A percentile compares a stretch with the other conserved stretches of the same genome.
Conservation (phyloP, 2,329 filamentous ascomycete species). For the Dothidotthia symphoricarpi region DNA sequence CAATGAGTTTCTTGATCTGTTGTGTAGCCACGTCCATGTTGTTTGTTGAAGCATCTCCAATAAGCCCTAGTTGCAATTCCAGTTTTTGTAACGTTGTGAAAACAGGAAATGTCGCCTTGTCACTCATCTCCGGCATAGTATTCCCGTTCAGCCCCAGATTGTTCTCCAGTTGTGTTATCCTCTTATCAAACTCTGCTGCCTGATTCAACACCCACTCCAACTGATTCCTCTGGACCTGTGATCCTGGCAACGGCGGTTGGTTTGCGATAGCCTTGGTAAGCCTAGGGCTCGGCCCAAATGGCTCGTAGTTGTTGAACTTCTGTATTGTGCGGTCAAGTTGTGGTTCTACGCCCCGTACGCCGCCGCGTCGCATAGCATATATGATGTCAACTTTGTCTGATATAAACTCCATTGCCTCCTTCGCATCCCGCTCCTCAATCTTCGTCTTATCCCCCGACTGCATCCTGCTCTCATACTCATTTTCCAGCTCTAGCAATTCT, state of each 20-base stretch:
- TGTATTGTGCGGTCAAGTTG: slow-evolving; percentile 36
- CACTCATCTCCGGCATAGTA: slow-evolving; percentile 60
- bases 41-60: slow-evolving; percentile 69
- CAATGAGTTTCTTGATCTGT: slow-evolving; percentile 66
- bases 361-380: slow-evolving; percentile 50
- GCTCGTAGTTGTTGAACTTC: slow-evolving; percentile 35
- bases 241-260: slow-evolving; percentile 34
- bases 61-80: slow-evolving; percentile 73
- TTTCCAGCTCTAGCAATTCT: slow-evolving; percentile 68
- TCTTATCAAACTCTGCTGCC: slow-evolving; percentile 82
- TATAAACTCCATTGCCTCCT: slow-evolving; percentile 62
- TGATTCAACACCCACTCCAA: slow-evolving; percentile 67
- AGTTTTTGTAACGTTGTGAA: slow-evolving; percentile 78
- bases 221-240: slow-evolving; percentile 34
- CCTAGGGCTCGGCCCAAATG: slow-evolving; percentile 26
- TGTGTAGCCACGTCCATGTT: slow-evolving; percentile 71
- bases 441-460: slow-evolving; percentile 44
- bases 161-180: slow-evolving; percentile 75
- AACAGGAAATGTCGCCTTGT: slow-evolving; percentile 59
- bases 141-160: slow-evolving; percentile 75
- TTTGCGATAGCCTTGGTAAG: slow-evolving; percentile 31
- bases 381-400: slow-evolving; percentile 67
- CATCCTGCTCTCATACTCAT: slow-evolving; percentile 57
- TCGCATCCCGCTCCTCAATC: slow-evolving; percentile 44
- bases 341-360: slow-evolving; percentile 37